Percentiles rank a stretch among this genome's conserved stretches.
phyloP scores from a whole-genome alignment of 192 early-diverging fungal species.

The Neocallimastix lanati region DNA sequence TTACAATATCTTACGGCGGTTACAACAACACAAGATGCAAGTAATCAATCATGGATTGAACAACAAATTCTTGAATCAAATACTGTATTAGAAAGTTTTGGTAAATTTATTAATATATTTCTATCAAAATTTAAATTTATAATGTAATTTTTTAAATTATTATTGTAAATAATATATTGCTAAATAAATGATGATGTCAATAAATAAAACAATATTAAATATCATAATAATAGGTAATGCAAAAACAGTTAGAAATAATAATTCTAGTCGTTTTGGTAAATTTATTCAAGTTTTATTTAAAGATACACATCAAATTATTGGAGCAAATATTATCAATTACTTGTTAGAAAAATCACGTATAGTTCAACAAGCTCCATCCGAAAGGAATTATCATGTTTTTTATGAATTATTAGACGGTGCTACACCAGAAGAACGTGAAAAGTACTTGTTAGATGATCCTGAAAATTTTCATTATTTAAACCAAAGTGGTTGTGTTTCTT shows the following conservation, averaged over 20 bases:
- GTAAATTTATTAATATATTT: too few species aligned
- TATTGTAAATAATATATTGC: too few species aligned
- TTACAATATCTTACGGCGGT: constrained; percentile 28
- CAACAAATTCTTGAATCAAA: constrained; percentile 40
- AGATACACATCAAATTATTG: constrained; percentile 18
- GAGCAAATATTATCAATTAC: constrained; percentile 33
- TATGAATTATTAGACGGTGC: constrained; percentile 25
- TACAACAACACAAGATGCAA: constrained; percentile 8
- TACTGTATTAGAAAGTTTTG: constrained; percentile 33
- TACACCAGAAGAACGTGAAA: constrained; percentile 15
- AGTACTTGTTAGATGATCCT: constrained; percentile 14
- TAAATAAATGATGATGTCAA: too few species aligned
- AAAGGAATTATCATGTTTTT: constrained; percentile 39
- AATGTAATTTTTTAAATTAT: too few species aligned
- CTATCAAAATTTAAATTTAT: too few species aligned
- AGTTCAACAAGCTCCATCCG: constrained; percentile 19
- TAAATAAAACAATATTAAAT: neutral
- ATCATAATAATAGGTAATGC: constrained; percentile 23
- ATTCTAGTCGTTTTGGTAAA: constrained; percentile 38
- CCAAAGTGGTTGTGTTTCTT: constrained; percentile 29
- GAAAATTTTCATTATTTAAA: constrained; percentile 16
- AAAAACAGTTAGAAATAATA: constrained; percentile 36
- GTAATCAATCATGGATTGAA: constrained; percentile 29
- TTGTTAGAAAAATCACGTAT: constrained; percentile 37
- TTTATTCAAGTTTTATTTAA: constrained; percentile 32